Evolutionary conservation across 2,329 filamentous ascomycete genomes (phyloP), one percentile per base, ranked within the genome.

Genomic region (Diaporthe batatas): DNA sequence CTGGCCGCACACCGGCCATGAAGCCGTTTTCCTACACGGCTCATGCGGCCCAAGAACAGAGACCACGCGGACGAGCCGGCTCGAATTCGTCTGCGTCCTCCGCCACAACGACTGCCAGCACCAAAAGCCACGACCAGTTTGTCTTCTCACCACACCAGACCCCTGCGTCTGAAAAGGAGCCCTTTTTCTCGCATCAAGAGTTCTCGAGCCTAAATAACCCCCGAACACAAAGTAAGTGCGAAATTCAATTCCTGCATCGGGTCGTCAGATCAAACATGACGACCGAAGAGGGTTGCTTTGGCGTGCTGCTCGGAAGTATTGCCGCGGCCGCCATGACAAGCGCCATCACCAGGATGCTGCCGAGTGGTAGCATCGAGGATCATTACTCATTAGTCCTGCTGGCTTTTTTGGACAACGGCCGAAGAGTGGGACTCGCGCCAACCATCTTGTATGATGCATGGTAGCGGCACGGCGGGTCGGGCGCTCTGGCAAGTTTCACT

Each of bases 61-160:
- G 34, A 42, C 55, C 57, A 32, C 75, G 71, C 29, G 69, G 59
- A 44, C 70, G 77, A 25, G 70, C 72, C 18, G 58, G 85, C 73
- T 88, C 87, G 70, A 85, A 81, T 77, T 86, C 85, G 16, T 86
- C 86, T 53, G 84, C 86, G 57, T 80, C 79, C 76, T 82, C 80
- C 42, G 78, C 78, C 16, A 72, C 74, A n/a, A 77, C 77, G 21
- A 47, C 68, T 16, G 73, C 75, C 29, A 77, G 77, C 47, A 75
- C 77, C 44, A 72, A 75, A 21, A 76, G 79, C 70, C 81, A 83
- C 54, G 82, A 83, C 42, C 78, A 75, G 53, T 79, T 83, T 54
- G 73, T 80, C 67, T 80, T 84, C 75, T 84, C 83, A 42, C 79
- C 80, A 34, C 76, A 77, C 70, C 76, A 77, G 7, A 82, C 82